phyloP scores from a whole-genome alignment of 1,139 yeast species.

The Kluyveromyces sp. region DNA sequence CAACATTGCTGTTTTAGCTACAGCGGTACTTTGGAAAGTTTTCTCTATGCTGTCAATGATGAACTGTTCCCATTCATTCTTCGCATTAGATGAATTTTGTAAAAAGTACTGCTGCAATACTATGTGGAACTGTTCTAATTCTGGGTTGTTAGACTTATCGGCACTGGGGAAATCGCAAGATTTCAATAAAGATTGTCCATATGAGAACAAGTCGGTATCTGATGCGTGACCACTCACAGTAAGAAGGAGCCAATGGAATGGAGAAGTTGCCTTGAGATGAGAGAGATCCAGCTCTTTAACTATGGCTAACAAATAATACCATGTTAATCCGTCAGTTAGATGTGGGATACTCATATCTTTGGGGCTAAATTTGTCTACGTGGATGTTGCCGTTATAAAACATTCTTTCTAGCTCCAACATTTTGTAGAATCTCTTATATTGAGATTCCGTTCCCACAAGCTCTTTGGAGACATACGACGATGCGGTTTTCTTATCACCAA shows the following conservation, averaged over 20 bases:
- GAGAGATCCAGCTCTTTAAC: slow-evolving; percentile 7
- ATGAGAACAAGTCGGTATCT: neutral
- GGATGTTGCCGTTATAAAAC: slow-evolving; percentile 16
- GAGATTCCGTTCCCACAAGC: slow-evolving; percentile 3
- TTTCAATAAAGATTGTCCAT: slow-evolving; percentile 19
- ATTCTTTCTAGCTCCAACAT: slow-evolving; percentile 22
- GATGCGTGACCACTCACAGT: neutral
- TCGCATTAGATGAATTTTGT: slow-evolving; percentile 4
- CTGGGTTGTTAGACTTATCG: slow-evolving; percentile 32
- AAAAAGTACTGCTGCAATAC: slow-evolving; percentile 21
- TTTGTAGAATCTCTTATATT: slow-evolving; percentile 10
- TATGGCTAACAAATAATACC: slow-evolving; percentile 11
- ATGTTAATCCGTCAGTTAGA: slow-evolving; percentile 12
- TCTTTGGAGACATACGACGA: slow-evolving; percentile 9
- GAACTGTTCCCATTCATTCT: slow-evolving; percentile 21
- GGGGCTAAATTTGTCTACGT: neutral
- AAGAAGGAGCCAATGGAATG: neutral
- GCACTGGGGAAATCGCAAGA: slow-evolving; percentile 39
- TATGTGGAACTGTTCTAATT: slow-evolving; percentile 28
- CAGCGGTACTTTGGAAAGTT: slow-evolving; percentile 27
- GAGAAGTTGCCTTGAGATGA: neutral
- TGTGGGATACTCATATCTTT: slow-evolving; percentile 9
- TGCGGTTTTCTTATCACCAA: slow-evolving; percentile 11
- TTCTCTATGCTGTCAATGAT: slow-evolving; percentile 21
- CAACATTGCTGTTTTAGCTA: slow-evolving; percentile 25